phyloP scores from a whole-genome alignment of 78 protist species.

The Cyanophora paradoxa region DNA sequence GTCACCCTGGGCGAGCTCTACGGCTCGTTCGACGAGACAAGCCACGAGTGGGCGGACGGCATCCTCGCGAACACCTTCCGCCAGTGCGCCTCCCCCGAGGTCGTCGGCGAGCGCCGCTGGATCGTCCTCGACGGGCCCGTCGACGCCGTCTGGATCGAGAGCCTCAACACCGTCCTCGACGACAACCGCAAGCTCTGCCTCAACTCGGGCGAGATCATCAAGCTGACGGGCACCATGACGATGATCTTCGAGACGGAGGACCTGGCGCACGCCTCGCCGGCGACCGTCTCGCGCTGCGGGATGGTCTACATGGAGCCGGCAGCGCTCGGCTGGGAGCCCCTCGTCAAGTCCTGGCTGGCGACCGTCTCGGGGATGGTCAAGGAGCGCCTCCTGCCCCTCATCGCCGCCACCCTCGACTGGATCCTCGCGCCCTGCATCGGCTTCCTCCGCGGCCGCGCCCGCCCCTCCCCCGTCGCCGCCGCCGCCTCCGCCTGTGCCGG shows the following conservation, averaged over 20 bases:
- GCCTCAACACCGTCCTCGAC: conserved; percentile 50
- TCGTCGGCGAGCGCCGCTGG: conserved; percentile 49
- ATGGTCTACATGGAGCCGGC: conserved; percentile 44
- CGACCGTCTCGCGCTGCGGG: conserved; percentile 68
- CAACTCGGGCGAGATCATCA: conserved; percentile 44
- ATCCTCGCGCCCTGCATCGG: no score
- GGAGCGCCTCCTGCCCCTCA: neutral
- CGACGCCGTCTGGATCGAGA: conserved; percentile 77
- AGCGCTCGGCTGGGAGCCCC: conserved; percentile 52
- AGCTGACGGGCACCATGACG: conserved; percentile 27
- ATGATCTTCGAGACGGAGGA: conserved; percentile 48
- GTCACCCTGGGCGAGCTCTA: conserved; percentile 77
- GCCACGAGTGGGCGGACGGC: conserved; percentile 88
- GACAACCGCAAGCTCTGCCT: conserved; percentile 60
- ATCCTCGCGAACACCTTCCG: conserved; percentile 34
- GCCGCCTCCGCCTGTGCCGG: no score
- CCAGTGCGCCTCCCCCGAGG: neutral
- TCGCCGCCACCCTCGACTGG: no score
- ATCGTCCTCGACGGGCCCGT: conserved; percentile 66
- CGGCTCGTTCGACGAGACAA: conserved; percentile 65
- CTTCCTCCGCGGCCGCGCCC: no score
- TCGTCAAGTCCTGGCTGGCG: conserved; percentile 38
- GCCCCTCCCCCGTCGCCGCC: no score
- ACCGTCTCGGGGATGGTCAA: neutral
- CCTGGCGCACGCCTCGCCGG: conserved; percentile 57